Evolutionary conservation across 192 early-diverging fungal species (phyloP).

Genomic region (Thoreauomyces humboldtii): DNA sequence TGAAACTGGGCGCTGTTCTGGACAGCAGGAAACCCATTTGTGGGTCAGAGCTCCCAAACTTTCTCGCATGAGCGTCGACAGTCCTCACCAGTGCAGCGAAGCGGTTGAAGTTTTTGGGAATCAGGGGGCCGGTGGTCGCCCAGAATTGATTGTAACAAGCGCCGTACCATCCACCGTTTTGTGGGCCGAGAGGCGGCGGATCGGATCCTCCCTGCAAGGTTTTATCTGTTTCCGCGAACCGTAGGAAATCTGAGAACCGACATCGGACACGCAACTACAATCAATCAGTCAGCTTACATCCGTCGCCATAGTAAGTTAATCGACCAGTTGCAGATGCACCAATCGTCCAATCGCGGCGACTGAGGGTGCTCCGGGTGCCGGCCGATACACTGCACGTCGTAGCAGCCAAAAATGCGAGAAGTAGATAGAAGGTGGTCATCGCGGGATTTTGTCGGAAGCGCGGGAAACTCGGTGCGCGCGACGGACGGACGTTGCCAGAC

Average conservation of each 20-base stretch:
- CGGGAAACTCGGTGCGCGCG: no score
- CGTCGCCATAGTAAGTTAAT: conserved; percentile 16
- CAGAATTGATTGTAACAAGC: conserved; percentile 25
- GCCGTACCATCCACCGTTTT: conserved; percentile 35
- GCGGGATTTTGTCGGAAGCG: no score
- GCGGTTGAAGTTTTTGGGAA: conserved; percentile 28
- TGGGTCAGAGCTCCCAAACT: no score
- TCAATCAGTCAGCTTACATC: conserved; percentile 4
- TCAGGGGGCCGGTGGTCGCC: not conserved
- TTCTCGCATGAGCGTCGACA: no score
- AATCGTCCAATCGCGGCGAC: no score
- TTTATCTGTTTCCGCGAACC: conserved; percentile 10
- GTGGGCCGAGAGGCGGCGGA: conserved; percentile 28
- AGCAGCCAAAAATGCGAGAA: no score
- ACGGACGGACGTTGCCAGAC: no score
- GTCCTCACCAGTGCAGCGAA: conserved; percentile 27
- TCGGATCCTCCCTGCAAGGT: conserved; percentile 16
- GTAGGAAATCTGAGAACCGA: not conserved
- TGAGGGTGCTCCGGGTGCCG: no score
- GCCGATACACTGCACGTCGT: no score
- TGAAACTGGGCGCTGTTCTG: conserved; percentile 24
- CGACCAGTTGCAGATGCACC: no score
- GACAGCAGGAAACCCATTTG: no score
- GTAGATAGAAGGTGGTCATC: no score
- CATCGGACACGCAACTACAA: not conserved